Base-by-base conservation (phyloP, 768 basidiomycete genomes). In the Dioszegia crocea region DNA sequence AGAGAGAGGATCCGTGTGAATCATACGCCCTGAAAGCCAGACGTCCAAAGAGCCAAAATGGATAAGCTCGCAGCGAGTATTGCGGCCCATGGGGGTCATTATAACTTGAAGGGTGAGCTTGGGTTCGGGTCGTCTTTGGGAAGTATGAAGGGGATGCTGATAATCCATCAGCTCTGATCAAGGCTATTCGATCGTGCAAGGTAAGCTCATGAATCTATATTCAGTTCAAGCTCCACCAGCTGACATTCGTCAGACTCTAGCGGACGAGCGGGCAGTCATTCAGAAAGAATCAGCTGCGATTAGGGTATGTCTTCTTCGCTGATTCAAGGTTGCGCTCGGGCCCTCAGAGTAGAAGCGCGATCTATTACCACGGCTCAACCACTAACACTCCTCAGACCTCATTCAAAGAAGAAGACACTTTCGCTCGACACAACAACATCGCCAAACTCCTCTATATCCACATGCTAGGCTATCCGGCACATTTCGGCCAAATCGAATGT, bases 171-270 rank as follows among this genome's bases (percentile, higher is more conserved):
- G 93, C 93, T 68, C 83, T 98, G 68, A 97, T 98, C 81, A 98
- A 98, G 84, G 92, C 91, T 57, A 94, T 98, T 79, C 84, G 96
- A 62, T 84, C 91, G 61, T 96, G 91, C 85, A 99, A 99, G 86
- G 92, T 88, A 59, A 39, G 76, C 60, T 16, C 8, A 36, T n/a
- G 21, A 4, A 21, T n/a, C 17, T 30, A 5, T n/a, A 26, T 47
- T 45, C 31, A 48, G 33, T 33, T 14, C 33, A 43, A 48, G 17
- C 16, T 19, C 49, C 21, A n/a, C 11, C 10, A 29, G 38, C 36
- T 51, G 16, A 40, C 51, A 23, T 29, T 36, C 6, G 44, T 11
- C 66, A 77, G 93, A 99, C 96, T 48, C 87, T 98, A 56, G 96
- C 96, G 62, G 96, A 99, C 81, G 96, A 99, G 79, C 89, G 94